phyloP scores from a whole-genome alignment of 495 filamentous ascomycete genomes.

The Articulospora tetracladia region DNA sequence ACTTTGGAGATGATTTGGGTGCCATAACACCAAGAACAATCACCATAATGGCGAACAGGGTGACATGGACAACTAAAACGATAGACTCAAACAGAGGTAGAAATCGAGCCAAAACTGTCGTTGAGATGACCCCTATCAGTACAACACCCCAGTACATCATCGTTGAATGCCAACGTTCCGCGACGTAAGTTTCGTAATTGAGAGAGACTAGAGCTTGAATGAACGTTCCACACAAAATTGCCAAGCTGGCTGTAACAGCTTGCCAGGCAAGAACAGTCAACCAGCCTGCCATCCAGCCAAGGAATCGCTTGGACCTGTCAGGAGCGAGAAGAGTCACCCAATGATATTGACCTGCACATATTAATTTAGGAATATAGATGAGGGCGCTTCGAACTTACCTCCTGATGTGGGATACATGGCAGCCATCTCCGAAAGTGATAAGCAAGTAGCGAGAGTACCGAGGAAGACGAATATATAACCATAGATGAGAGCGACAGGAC shows the following conservation, averaged over 20 bases:
- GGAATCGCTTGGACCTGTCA: no score
- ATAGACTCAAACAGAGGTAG: constrained; percentile 36
- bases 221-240: constrained; percentile 7
- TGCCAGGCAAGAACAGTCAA: constrained; percentile 16
- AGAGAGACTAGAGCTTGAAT: constrained; percentile 22
- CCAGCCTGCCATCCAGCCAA: no score
- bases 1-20: constrained; percentile 28
- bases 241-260: constrained; percentile 8
- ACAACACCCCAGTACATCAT: constrained; percentile 39
- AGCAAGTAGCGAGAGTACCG: no score
- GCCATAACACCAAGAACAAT: constrained; percentile 34
- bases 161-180: constrained; percentile 44
- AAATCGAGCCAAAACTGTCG: constrained; percentile 31
- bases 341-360: no score
- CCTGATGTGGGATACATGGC: no score
- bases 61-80: constrained; percentile 41
- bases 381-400: no score
- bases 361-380: no score
- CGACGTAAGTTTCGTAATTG: constrained; percentile 30
- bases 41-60: constrained; percentile 45
- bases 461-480: no score
- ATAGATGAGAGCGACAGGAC: no score
- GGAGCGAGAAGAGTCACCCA: no score
- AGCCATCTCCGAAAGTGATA: no score
- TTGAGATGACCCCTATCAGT: constrained; percentile 29